phyloP scores from a whole-genome alignment of 2,329 filamentous ascomycete species.

The Epichloe baconii region DNA sequence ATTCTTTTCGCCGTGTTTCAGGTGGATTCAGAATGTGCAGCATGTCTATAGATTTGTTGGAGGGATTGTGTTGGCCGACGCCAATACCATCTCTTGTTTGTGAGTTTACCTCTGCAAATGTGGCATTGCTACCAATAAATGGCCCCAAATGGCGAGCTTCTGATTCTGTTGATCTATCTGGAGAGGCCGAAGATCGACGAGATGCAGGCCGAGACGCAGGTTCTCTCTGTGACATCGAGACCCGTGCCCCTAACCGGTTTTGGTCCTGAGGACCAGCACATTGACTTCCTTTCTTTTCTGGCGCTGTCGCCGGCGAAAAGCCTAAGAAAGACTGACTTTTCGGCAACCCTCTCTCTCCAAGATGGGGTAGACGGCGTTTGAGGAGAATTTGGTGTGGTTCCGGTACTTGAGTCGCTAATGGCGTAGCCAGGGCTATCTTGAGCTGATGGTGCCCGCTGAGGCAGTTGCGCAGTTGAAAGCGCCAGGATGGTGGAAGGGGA shows the following conservation, averaged over 20 bases:
- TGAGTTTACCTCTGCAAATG: conserved; percentile 11
- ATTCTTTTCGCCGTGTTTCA: conserved; percentile 13
- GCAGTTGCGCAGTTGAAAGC: conserved; percentile 19
- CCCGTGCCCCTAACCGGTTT: conserved; percentile 42
- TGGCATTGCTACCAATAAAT: conserved; percentile 11
- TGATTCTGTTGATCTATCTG: conserved; percentile 21
- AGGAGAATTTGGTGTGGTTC: conserved; percentile 21
- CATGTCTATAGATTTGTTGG: conserved; percentile 19
- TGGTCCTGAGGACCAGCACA: conserved; percentile 41
- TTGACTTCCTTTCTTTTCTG: conserved; percentile 30
- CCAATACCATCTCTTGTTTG: conserved; percentile 12
- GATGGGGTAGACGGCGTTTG: conserved; percentile 22
- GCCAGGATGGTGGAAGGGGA: conserved; percentile 19
- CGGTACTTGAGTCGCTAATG: conserved; percentile 19
- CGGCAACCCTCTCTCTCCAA: conserved; percentile 15
- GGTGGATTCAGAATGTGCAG: conserved; percentile 26
- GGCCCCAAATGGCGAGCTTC: conserved; percentile 13
- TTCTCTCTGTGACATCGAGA: conserved; percentile 52
- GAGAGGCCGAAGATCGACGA: conserved; percentile 33
- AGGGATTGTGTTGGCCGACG: conserved; percentile 13
- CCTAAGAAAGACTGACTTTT: conserved; percentile 12
- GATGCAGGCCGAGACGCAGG: conserved; percentile 42
- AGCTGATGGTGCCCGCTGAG: conserved; percentile 20
- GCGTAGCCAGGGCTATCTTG: conserved; percentile 20
- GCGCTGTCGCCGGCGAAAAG: conserved; percentile 10